phyloP scores from a whole-genome alignment of 2,329 filamentous ascomycete genomes.

The Colletotrichum theobromicola region DNA sequence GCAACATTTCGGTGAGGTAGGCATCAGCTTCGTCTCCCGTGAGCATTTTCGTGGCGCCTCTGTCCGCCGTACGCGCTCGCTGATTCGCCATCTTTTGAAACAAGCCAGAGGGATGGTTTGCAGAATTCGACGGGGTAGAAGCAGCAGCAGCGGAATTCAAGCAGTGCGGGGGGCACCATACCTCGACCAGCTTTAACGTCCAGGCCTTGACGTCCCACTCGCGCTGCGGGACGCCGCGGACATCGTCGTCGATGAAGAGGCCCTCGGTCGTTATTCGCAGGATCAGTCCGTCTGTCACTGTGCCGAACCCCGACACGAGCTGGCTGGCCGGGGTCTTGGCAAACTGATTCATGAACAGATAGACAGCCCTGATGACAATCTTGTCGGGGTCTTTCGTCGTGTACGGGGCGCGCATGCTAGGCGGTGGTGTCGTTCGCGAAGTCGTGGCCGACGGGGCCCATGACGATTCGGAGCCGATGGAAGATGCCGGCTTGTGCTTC shows the following conservation, averaged over 20 bases:
- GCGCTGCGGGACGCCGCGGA: conserved; percentile 87
- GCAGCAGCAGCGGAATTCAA: conserved; percentile 51
- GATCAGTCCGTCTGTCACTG: conserved; percentile 90
- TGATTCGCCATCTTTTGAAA: conserved; percentile 51
- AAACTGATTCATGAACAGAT: conserved; percentile 89
- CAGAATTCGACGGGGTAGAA: conserved; percentile 42
- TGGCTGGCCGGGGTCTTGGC: conserved; percentile 90
- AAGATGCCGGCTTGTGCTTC: conserved; percentile 69
- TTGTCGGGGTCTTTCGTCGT: conserved; percentile 91
- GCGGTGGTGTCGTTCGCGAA: conserved; percentile 81
- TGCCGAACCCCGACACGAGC: conserved; percentile 81
- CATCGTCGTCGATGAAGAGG: conserved; percentile 95
- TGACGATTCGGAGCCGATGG: conserved; percentile 79
- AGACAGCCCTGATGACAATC: conserved; percentile 93
- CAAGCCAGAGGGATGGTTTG: conserved; percentile 44
- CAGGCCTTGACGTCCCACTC: conserved; percentile 99
- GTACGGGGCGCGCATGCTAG: conserved; percentile 79
- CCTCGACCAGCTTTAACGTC: conserved; percentile 92
- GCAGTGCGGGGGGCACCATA: conserved; percentile 76
- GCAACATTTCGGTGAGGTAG: conserved; percentile 67
- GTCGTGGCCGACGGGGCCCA: conserved; percentile 88
- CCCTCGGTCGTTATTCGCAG: conserved; percentile 93
- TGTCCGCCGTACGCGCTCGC: conserved; percentile 51
- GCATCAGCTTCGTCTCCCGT: conserved; percentile 70
- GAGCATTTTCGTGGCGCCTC: conserved; percentile 55